Evolutionary conservation across 2,329 filamentous ascomycete genomes (phyloP), one percentile per base, ranked within the genome.

Genomic region (Pezicula radicicola): DNA sequence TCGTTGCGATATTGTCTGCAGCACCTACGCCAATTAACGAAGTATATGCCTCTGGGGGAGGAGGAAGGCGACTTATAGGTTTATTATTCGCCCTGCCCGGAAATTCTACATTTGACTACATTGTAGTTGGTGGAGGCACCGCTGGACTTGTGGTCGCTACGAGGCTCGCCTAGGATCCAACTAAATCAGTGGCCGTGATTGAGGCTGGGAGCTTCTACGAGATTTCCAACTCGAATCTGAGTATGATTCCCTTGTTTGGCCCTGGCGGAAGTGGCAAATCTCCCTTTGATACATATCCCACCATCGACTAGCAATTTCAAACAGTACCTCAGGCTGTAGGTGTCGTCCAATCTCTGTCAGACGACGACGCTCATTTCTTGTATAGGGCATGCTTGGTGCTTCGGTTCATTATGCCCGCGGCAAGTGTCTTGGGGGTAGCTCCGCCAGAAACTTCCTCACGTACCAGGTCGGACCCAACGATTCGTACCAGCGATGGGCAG

Each of bases 401-500:
- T 46, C 50, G 47, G 50, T 55, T 39, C 35, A 47, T 45, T 68
- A 68, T 49, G 57, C 64, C 40, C 62, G 60, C 6, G 66, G 66
- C 25, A 61, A 63, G 40, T 63, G 60, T 16, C 59, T 69, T 16
- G 66, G 65, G 28, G 66, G 66, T 43, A 57, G 57, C 12, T 63
- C 63, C 6, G 60, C 63, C 4, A 59, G 59, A 25, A 68, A 69
- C 51, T 66, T 62, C 43, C 66, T 68, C 64, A 60, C 60, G 3
- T 60, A 59, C n/a, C 28, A 55, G 9, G 21, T 49, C 39, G 48
- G 46, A 12, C 55, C 60, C 8, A 47, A 39, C n/a, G 50, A 39
- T 3, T 44, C 54, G 4, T 71, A 25, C 54, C 69, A 79, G 19
- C 65, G 69, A 41, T 79, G 76, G 77, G 73, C 68, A 2, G 59